These are phyloP conservation scores for Umbelopsis ramanniana DNA, from an alignment of 192 early-diverging fungal species.

Conservation along the genomic window DNA sequence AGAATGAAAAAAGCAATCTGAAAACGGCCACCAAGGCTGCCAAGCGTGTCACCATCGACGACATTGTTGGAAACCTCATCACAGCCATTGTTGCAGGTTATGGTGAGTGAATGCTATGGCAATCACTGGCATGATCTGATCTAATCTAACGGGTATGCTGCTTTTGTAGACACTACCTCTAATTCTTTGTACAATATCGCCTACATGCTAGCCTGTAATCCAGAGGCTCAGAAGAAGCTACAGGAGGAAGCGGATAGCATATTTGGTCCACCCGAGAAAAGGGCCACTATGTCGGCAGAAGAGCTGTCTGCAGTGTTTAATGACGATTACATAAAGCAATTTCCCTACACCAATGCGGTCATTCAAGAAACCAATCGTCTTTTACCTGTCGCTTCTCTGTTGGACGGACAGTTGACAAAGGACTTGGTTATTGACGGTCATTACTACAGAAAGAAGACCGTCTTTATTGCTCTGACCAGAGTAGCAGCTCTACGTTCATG, in stretches of 20 bases:
- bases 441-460: neutral
- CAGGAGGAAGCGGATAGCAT: slow-evolving; percentile 16
- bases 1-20: neutral
- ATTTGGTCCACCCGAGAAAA: neutral
- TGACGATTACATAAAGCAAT: slow-evolving; percentile 3
- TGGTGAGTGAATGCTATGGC: neutral
- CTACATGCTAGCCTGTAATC: neutral
- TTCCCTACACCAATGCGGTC: slow-evolving; percentile 10
- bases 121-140: no score
- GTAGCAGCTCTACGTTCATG: slow-evolving; percentile 13
- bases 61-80: slow-evolving; percentile 20
- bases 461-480: neutral
- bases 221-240: slow-evolving; percentile 1
- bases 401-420: slow-evolving; percentile 4
- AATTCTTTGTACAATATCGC: slow-evolving; percentile 15
- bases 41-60: slow-evolving; percentile 9
- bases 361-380: slow-evolving; percentile 17
- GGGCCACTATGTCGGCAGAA: neutral
- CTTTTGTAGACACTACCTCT: slow-evolving; percentile 7
- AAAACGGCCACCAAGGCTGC: neutral
- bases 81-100: slow-evolving; percentile 24
- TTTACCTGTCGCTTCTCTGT: neutral
- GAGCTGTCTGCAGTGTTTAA: neutral
- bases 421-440: neutral
- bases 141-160: neutral